Evolutionary conservation across 1,284 basidiomycete genomes (phyloP), one percentile per base, ranked within the genome.

Genomic region (Mycosarcoma maydis): DNA sequence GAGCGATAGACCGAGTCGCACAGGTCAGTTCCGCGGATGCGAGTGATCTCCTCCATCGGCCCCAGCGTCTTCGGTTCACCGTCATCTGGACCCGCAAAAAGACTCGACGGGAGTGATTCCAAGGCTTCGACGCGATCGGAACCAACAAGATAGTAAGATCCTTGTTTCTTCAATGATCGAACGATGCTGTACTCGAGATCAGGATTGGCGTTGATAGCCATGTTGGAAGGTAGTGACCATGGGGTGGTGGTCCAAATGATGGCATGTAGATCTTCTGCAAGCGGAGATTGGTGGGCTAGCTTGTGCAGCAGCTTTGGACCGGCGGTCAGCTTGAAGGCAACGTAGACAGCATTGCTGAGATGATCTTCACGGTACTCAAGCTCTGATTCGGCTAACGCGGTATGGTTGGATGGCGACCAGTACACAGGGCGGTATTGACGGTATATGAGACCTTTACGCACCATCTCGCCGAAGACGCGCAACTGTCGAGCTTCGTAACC

Each of bases 171-270:
- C 45, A 72, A 13, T 17, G 65, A 24, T 14, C 85, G 85, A 1
- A 90, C 85, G 7, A 94, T 75, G 16, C 85, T 84, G 79, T 98
- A 98, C 6, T 83, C 80, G 72, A 96, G 85, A 0, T 90, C 88
- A 0, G 87, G 84, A 72, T 93, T 86, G 1, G 94, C 89, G 3
- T 92, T 90, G 46, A 98, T 90, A 6, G 90, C 94, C 94, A 95
- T 93, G 78, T 99, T 98, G 1, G 92, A 92, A 1, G 92, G 92
- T 41, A 98, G 84, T 7, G 92, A 97, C 95, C 95, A 99, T 0
- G 96, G 92, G 0, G 95, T 98, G 0, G 96, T 99, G 2, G 95
- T 98, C 96, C 96, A 99, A n/a, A 97, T 90, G 27, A 94, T 84
- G 10, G 95, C 75, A 17, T 86, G 85, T 3, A 90, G 82, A 16